Conservation (phyloP, 805 yeast species). For the Myxozyma sirexii region DNA sequence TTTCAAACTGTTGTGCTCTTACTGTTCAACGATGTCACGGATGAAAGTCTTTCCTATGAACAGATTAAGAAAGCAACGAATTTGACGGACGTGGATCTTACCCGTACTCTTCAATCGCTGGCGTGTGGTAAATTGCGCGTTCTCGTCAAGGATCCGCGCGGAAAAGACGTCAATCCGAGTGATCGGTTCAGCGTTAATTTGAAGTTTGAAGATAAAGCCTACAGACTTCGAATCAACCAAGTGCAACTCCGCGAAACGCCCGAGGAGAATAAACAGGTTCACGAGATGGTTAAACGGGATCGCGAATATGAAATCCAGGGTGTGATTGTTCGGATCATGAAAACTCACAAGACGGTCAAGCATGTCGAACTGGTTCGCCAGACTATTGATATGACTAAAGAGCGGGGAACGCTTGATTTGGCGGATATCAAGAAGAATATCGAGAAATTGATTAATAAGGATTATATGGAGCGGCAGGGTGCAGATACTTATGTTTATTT, state of each 20-base stretch:
- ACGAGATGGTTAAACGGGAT: conserved; percentile 38
- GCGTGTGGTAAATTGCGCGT: conserved; percentile 37
- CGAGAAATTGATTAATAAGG: conserved; percentile 39
- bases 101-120: conserved; percentile 38
- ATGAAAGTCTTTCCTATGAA: conserved; percentile 27
- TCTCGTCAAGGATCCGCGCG: conserved; percentile 34
- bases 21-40: conserved; percentile 35
- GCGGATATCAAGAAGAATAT: conserved; percentile 41
- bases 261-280: conserved; percentile 34
- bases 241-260: conserved; percentile 36
- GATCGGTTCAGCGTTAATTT: conserved; percentile 38
- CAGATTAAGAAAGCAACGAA: conserved; percentile 33
- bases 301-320: conserved; percentile 43
- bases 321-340: conserved; percentile 42
- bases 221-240: conserved; percentile 38
- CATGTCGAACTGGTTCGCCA: conserved; percentile 40
- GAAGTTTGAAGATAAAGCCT: conserved; percentile 34
- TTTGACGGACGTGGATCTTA: conserved; percentile 32
- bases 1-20: conserved; percentile 40
- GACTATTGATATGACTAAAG: conserved; percentile 38
- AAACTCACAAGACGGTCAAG: conserved; percentile 35
- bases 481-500: conserved; percentile 28
- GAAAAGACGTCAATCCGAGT: conserved; percentile 28
- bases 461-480: conserved; percentile 37
- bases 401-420: conserved; percentile 39